Conservation (phyloP, 768 basidiomycete species). For the Trametes sanguinea region DNA sequence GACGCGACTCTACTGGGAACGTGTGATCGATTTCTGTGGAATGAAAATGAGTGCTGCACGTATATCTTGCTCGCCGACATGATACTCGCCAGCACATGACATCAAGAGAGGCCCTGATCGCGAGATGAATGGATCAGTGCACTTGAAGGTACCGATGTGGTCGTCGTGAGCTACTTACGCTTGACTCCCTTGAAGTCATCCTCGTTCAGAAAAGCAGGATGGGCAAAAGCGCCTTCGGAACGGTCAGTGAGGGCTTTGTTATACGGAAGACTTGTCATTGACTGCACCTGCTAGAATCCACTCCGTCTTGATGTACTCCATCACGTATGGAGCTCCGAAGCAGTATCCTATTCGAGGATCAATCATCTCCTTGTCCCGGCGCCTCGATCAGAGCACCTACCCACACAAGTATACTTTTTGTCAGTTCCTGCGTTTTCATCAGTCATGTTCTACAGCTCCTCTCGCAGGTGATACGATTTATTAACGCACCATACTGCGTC, state of each 20-base stretch:
- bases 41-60: background rate
- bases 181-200: slow-evolving; percentile 49
- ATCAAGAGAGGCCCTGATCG: slow-evolving; percentile 51
- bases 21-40: slow-evolving; percentile 50
- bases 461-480: background rate
- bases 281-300: slow-evolving; percentile 47
- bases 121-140: background rate
- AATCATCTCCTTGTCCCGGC: background rate
- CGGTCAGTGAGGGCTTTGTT: background rate
- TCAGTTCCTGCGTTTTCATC: slow-evolving; percentile 26
- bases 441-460: background rate
- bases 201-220: slow-evolving; percentile 52
- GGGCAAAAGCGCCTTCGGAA: slow-evolving; percentile 53
- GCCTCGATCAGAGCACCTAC: background rate
- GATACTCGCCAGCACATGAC: slow-evolving; percentile 51
- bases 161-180: slow-evolving; percentile 37
- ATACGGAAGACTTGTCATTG: no score
- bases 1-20: slow-evolving; percentile 52
- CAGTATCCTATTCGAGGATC: slow-evolving; percentile 48
- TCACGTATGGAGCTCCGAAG: slow-evolving; percentile 55
- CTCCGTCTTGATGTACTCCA: slow-evolving; percentile 48
- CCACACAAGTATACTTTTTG: slow-evolving; percentile 21
- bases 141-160: background rate
- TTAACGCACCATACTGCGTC: slow-evolving; percentile 45
- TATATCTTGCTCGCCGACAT: background rate